phyloP scores from a whole-genome alignment of 805 yeast species.

The Ogataea kodamae region DNA sequence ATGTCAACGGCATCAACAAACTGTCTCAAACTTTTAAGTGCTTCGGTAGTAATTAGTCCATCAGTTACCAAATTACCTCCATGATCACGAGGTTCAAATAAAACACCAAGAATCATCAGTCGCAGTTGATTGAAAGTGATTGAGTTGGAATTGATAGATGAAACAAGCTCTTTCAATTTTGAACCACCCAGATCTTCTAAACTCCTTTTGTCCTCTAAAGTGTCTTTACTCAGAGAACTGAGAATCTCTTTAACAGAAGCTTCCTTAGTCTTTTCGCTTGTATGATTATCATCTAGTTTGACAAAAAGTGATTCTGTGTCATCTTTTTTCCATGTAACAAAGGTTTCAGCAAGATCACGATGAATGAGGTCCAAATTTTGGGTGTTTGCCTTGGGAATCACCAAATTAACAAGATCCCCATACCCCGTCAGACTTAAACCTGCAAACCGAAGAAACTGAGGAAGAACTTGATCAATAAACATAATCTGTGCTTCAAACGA shows the following conservation, averaged over 20 bases:
- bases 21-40: conserved; percentile 19
- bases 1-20: conserved; percentile 31
- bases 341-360: conserved; percentile 8
- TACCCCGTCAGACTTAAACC: conserved; percentile 37
- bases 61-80: conserved; percentile 27
- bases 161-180: conserved; percentile 15
- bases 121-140: conserved; percentile 31
- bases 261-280: conserved; percentile 15
- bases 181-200: conserved; percentile 23
- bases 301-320: conserved; percentile 25
- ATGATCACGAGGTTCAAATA: conserved; percentile 16
- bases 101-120: conserved; percentile 23
- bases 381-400: conserved; percentile 2
- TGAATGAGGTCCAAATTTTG: conserved; percentile 1
- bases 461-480: conserved; percentile 20
- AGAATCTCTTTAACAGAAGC: conserved; percentile 33
- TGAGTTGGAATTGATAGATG: conserved; percentile 14
- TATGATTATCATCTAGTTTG: conserved; percentile 16
- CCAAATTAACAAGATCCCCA: conserved; percentile 4
- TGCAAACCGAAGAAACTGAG: conserved; percentile 18
- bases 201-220: conserved; percentile 11
- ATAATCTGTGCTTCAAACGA: conserved; percentile 17
- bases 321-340: conserved; percentile 22
- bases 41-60: conserved; percentile 18
- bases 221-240: conserved; percentile 20